A percentile compares a stretch with the other conserved stretches of the same genome.
Evolutionary conservation across 169 alveolate species (phyloP).

Genomic region (Eimeria necatrix): DNA sequence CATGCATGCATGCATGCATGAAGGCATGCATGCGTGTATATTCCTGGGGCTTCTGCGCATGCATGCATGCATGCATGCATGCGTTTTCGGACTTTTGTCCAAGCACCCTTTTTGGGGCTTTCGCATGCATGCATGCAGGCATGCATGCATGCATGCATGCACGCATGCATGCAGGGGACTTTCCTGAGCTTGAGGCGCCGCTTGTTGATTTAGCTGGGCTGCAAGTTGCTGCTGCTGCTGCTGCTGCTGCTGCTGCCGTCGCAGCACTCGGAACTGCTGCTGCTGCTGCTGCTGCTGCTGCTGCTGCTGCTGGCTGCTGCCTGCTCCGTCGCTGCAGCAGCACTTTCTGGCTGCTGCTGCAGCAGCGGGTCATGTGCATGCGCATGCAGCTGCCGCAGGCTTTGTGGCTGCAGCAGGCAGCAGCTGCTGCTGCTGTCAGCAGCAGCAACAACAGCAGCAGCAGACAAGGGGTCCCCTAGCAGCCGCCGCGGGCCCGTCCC

Average conservation of each 20-base stretch:
- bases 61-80: slow-evolving; percentile 11
- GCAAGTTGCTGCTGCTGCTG: too few relatives aligned
- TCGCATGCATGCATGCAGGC: background rate
- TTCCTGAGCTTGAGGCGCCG: too few relatives aligned
- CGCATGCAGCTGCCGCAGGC: slow-evolving; percentile 73
- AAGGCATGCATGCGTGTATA: background rate
- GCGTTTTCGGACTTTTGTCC: too few relatives aligned
- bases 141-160: slow-evolving; percentile 35
- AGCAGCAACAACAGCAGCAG: slow-evolving; percentile 60
- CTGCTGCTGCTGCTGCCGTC: too few relatives aligned
- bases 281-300: background rate
- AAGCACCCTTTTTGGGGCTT: slow-evolving; percentile 31
- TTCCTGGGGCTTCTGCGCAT: slow-evolving; percentile 13
- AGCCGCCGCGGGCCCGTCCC: too few relatives aligned
- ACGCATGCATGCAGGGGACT: background rate
- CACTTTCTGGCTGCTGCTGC: background rate
- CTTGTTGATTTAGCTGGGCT: too few relatives aligned
- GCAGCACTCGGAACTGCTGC: too few relatives aligned
- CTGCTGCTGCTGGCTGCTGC: too few relatives aligned
- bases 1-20: slow-evolving; percentile 17
- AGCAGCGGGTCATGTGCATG: background rate
- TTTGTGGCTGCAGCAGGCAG: slow-evolving; percentile 77
- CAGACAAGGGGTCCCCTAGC: too few relatives aligned
- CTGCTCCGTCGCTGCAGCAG: background rate
- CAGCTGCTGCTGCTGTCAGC: slow-evolving; percentile 82